Base-by-base conservation (phyloP, 495 filamentous ascomycete species). In the Penicillium waksmanii region DNA sequence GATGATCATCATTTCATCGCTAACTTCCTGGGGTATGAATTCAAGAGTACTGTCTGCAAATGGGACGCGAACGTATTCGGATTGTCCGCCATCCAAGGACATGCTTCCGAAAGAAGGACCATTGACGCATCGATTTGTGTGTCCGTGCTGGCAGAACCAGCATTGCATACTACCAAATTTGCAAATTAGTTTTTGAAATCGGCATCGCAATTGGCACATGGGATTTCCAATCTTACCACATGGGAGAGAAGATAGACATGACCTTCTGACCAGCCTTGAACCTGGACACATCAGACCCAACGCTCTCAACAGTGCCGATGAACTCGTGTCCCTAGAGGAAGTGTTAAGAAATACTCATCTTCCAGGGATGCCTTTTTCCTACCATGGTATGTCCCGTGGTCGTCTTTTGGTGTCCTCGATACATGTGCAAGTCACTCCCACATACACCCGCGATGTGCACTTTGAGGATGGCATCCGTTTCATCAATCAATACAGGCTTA, bases 71-170 rank as follows among this genome's bases (percentile, higher is more conserved):
- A 48, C 46, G 46, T 25, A 48, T 48, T 48, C 46, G n/a, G 46
- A 23, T 19, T 48, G 46, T 48, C 46, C 46, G 10, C 46, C 46
- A 27, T 48, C 21, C 9, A 48, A 19, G 9, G 46, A 12, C 46
- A 48, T 48, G 15, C 46, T 48, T 48, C 46, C 46, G 46, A 25
- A 48, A 10, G 42, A 46, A 27, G 46, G 46, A 13, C 46, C 46
- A 21, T 48, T 48, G 21, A 27, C 46, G 23, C 46, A 48, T 48
- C 46, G 46, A 48, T 48, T 48, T 27, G 46, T 48, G 46, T 48
- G 46, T 3, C 46, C 46, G 11, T 48, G 46, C 23, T 48, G 46
- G 11, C 46, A 48, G 46, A 48, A 48, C 46, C 46, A 25, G 19
- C 46, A 48, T 48, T 27, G 9, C 46, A 48, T 48, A 27, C 46